Evolutionary conservation across 108 stramenopile genomes (phyloP).

Genomic region (Bacterosira constricta): DNA sequence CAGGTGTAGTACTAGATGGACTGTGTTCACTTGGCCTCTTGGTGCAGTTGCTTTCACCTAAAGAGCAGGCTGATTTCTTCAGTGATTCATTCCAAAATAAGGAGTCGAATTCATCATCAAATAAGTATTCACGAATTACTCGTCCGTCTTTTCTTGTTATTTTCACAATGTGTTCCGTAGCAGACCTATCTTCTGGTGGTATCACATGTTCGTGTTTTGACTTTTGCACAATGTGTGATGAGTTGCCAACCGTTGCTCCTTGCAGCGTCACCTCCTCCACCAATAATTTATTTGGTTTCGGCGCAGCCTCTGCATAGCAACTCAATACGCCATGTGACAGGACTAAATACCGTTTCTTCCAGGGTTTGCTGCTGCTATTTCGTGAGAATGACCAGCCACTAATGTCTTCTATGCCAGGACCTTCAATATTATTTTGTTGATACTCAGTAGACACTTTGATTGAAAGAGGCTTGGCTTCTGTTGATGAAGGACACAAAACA

Average conservation of each 20-base stretch:
- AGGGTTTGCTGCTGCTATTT: conserved; percentile 49
- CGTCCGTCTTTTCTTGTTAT: conserved; percentile 60
- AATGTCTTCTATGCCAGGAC: conserved; percentile 26
- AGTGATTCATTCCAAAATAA: conserved; percentile 62
- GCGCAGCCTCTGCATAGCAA: conserved; percentile 65
- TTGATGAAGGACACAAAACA: conserved; percentile 70
- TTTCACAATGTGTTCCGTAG: conserved; percentile 32
- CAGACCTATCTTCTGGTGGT: neutral
- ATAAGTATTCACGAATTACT: conserved; percentile 53
- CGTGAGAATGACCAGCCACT: conserved; percentile 73
- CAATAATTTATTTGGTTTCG: conserved; percentile 59
- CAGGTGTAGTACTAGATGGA: conserved; percentile 23
- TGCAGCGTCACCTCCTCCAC: conserved; percentile 58
- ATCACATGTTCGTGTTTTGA: neutral
- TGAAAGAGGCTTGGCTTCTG: conserved; percentile 69
- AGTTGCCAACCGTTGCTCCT: conserved; percentile 51
- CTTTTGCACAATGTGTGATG: conserved; percentile 7
- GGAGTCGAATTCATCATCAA: conserved; percentile 59
- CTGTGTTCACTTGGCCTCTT: neutral
- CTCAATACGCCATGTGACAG: conserved; percentile 66
- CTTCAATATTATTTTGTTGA: conserved; percentile 27
- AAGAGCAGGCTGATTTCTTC: conserved; percentile 41
- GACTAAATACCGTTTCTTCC: conserved; percentile 67
- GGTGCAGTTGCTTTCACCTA: neutral
- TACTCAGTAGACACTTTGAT: conserved; percentile 33